phyloP scores from a whole-genome alignment of 2,329 filamentous ascomycete genomes.

The Fusarium circinatum region DNA sequence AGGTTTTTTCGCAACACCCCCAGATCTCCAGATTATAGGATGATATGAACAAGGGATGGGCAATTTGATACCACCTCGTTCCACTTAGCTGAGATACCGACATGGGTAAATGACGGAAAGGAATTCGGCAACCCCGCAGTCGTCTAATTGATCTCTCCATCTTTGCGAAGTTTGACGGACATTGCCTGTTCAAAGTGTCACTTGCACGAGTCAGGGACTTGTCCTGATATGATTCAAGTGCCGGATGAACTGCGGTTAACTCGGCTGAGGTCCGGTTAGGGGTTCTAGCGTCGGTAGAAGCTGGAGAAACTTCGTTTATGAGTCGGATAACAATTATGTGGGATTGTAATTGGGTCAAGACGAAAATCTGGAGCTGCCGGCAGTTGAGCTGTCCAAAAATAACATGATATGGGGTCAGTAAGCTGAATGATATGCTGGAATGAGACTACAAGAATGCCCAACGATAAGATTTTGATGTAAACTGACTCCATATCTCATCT shows the following conservation, averaged over 20 bases:
- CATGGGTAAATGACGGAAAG: neutral
- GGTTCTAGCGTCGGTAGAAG: neutral
- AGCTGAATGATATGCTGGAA: no score
- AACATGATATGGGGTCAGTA: accelerated
- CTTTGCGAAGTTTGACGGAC: neutral
- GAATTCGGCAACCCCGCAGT: neutral
- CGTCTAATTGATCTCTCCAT: neutral
- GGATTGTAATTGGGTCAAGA: accelerated
- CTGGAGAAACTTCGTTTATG: neutral
- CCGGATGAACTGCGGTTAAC: neutral
- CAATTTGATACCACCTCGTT: neutral
- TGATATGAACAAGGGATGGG: neutral
- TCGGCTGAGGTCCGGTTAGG: neutral
- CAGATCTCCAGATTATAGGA: slow-evolving; percentile 7
- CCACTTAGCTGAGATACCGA: slow-evolving; percentile 4
- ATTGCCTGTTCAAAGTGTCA: neutral
- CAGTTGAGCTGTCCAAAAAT: neutral
- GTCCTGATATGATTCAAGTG: neutral
- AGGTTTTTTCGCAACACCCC: neutral
- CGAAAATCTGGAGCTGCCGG: neutral
- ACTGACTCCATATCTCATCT: accelerated
- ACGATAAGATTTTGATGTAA: no score
- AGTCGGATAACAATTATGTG: neutral
- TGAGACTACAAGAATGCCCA: accelerated
- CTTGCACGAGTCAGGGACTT: neutral